Evolutionary conservation across 83 land plant genomes (phyloP).

Genomic region (Thuja plicata): DNA sequence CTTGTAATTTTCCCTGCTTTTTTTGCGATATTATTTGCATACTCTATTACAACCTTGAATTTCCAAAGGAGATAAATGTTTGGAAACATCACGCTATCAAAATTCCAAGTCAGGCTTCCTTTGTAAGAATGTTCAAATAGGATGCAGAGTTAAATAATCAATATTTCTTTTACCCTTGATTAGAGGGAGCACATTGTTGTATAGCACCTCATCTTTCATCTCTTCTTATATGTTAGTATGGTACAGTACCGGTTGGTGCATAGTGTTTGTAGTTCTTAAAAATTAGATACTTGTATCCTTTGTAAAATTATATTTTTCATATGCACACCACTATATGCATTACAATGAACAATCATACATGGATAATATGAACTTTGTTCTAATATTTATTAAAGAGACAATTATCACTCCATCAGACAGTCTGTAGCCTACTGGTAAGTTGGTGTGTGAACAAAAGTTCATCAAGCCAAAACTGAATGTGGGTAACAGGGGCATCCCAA

Average conservation of each 20-base stretch:
- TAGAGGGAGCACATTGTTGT: not conserved
- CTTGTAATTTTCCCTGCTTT: constrained; percentile 14
- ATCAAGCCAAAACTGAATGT: not conserved
- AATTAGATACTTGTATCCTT: not conserved
- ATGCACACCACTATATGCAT: not conserved
- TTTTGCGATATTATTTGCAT: constrained; percentile 19
- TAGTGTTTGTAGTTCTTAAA: not conserved
- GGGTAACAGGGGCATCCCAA: not conserved
- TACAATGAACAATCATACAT: not conserved
- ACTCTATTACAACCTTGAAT: constrained; percentile 18
- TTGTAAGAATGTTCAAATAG: not conserved
- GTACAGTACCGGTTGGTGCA: not conserved
- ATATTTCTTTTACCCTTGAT: not conserved
- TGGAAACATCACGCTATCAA: not conserved
- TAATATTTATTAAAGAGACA: not conserved
- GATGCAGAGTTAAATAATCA: not conserved
- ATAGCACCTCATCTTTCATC: not conserved
- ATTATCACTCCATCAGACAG: not conserved
- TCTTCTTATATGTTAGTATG: not conserved
- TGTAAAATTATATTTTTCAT: not conserved
- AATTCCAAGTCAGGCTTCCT: constrained; percentile 1
- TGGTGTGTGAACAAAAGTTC: not conserved
- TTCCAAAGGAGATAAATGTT: constrained; percentile 25
- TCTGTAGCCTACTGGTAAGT: not conserved
- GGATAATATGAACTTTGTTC: not conserved